phyloP scores from a whole-genome alignment of 129 eudicot genomes.

The Gnaphalium uliginosum region DNA sequence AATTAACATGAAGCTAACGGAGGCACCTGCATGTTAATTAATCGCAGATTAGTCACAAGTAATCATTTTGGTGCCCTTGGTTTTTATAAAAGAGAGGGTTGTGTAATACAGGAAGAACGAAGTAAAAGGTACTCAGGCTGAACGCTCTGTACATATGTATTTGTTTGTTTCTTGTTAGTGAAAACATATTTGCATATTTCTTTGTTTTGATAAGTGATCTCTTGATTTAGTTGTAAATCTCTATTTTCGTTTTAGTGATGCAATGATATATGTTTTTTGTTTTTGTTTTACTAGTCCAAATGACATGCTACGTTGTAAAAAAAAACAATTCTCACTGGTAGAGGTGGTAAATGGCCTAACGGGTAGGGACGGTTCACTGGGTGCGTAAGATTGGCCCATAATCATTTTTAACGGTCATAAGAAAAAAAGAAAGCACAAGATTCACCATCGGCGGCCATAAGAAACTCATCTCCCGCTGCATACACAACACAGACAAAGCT shows the following conservation, averaged over 20 bases:
- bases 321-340: too few species aligned
- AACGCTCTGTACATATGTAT: neutral
- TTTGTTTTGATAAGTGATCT: slow-evolving; percentile 1
- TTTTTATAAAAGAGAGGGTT: neutral
- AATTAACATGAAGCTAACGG: slow-evolving; percentile 53
- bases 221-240: neutral
- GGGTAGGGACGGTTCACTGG: too few species aligned
- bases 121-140: neutral
- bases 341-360: too few species aligned
- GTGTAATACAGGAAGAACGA: neutral
- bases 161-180: neutral
- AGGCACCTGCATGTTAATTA: slow-evolving; percentile 66
- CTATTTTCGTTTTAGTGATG: neutral
- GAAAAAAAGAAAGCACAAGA: too few species aligned
- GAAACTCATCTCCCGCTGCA: too few species aligned
- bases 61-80: neutral
- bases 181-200: slow-evolving; percentile 5
- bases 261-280: slow-evolving; percentile 6
- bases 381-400: too few species aligned
- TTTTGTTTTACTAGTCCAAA: neutral
- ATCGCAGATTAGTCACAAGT: neutral
- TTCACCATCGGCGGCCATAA: too few species aligned
- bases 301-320: too few species aligned
- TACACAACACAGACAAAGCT: too few species aligned
- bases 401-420: too few species aligned